These are phyloP conservation scores for Hebeloma cylindrosporum DNA, from an alignment of 768 basidiomycete species.

Conservation along the genomic window DNA sequence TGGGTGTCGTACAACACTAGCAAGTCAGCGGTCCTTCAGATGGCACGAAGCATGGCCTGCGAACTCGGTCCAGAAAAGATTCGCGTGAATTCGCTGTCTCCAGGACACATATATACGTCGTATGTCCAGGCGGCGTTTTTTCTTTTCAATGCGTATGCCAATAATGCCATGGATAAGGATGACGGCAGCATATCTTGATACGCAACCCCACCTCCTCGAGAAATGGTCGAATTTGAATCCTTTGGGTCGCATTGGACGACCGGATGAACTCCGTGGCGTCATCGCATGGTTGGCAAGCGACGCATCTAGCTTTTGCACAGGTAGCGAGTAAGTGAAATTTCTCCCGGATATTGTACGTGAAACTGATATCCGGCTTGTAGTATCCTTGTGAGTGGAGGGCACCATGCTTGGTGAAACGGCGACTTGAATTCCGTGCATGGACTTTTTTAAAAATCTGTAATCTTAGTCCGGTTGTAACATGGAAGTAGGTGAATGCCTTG, in stretches of 20 bases:
- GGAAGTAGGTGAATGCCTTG: too few relatives aligned
- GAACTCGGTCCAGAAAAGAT: conserved; percentile 68
- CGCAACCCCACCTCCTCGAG: conserved; percentile 56
- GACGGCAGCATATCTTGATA: conserved; percentile 73
- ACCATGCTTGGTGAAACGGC: conserved; percentile 55
- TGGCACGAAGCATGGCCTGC: conserved; percentile 81
- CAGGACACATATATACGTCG: conserved; percentile 75
- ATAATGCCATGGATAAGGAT: conserved; percentile 44
- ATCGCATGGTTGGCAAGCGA: conserved; percentile 72
- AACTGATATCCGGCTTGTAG: conserved; percentile 30
- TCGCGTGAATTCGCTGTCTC: conserved; percentile 74
- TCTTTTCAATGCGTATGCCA: conserved; percentile 1
- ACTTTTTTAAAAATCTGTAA: conserved; percentile 5
- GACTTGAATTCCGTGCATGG: conserved; percentile 1
- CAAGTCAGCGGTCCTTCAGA: conserved; percentile 78
- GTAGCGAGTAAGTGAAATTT: conserved; percentile 63
- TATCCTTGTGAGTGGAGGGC: conserved; percentile 62
- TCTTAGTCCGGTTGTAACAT: conserved; percentile 3
- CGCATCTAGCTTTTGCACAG: conserved; percentile 76
- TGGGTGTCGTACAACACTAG: conserved; percentile 79
- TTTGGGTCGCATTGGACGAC: conserved; percentile 65
- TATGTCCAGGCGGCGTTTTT: conserved; percentile 24
- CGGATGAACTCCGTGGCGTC: conserved; percentile 74
- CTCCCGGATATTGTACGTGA: background rate
- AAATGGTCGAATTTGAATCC: conserved; percentile 74